Evolutionary conservation across 192 early-diverging fungal genomes (phyloP), one percentile per base, ranked within the genome.

Genomic region (Thamnidium elegans): DNA sequence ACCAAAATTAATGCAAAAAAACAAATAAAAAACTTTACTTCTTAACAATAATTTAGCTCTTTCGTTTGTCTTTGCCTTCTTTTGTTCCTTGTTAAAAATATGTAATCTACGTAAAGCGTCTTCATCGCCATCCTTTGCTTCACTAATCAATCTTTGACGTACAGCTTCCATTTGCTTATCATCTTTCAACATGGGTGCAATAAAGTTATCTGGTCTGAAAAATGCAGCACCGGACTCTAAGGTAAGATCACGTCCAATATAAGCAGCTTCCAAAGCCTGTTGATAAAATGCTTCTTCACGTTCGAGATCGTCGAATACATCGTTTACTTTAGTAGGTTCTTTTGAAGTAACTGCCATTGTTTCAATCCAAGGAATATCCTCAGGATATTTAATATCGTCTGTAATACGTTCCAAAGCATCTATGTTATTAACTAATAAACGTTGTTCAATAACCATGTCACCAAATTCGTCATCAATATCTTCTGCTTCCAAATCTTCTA

Each of bases 151-250:
- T 66, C 78, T 79, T 72, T 94, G 20, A 45, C 62, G 36, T 50
- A 72, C 70, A 31, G 44, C 85, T 48, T 79, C 79, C 94, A 96
- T 98, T 62, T 95, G 94, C 48, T 89, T 87, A 68, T 98, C 94
- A 0, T 85, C 84, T 79, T 98, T 98, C 66, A 98, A 85, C 95
- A 98, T 98, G 78, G 95, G 93, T 39, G 95, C 95, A 83, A 92
- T 95, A 70, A 91, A 96, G 62, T 96, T 94, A 60, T 87, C 86
- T 4, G 95, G 95, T 50, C 94, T 77, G 39, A 81, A 74, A 65
- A 93, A 92, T 13, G 89, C 84, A 10, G 92, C 81, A 7, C 87
- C 87, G 14, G 81, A 80, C 58, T 83, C 80, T 45, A 68, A 58
- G 31, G 88, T 66, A 64, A 78, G 58, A 15, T 83, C 76, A 34